phyloP scores from a whole-genome alignment of 2,329 filamentous ascomycete species.

The Amauroascus niger region DNA sequence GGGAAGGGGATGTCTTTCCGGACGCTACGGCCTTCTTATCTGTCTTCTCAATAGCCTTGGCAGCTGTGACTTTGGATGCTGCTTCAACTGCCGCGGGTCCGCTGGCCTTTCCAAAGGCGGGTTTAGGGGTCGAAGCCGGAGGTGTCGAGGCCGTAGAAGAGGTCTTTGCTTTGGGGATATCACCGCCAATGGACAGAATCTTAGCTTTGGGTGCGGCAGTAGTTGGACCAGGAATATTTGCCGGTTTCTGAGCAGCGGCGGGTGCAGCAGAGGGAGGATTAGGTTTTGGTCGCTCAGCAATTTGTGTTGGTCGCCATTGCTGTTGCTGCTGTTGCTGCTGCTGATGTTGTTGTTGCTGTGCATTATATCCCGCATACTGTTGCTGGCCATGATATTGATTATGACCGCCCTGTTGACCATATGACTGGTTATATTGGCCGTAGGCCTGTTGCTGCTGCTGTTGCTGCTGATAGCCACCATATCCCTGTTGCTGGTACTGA shows the following conservation, averaged over 20 bases:
- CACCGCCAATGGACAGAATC: constrained; percentile 51
- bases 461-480: constrained; percentile 42
- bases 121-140: constrained; percentile 42
- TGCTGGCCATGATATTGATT: constrained; percentile 37
- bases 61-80: constrained; percentile 68
- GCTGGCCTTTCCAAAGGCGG: constrained; percentile 41
- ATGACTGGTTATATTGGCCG: constrained; percentile 30
- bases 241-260: constrained; percentile 44
- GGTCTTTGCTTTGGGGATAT: constrained; percentile 60
- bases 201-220: constrained; percentile 47
- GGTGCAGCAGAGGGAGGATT: constrained; percentile 28
- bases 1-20: constrained; percentile 69
- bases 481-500: constrained; percentile 42
- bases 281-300: constrained; percentile 14
- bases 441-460: constrained; percentile 29
- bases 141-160: constrained; percentile 52
- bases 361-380: constrained; percentile 37
- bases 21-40: constrained; percentile 55
- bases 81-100: constrained; percentile 50
- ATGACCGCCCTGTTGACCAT: constrained; percentile 41
- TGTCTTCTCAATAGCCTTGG: constrained; percentile 86
- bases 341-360: constrained; percentile 34
- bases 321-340: constrained; percentile 38
- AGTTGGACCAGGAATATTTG: constrained; percentile 25
- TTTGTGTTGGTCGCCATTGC: constrained; percentile 29